A percentile compares a stretch with the other conserved stretches of the same genome.
Conservation (phyloP, 495 filamentous ascomycete species). For the Podospora pseudocomata region DNA sequence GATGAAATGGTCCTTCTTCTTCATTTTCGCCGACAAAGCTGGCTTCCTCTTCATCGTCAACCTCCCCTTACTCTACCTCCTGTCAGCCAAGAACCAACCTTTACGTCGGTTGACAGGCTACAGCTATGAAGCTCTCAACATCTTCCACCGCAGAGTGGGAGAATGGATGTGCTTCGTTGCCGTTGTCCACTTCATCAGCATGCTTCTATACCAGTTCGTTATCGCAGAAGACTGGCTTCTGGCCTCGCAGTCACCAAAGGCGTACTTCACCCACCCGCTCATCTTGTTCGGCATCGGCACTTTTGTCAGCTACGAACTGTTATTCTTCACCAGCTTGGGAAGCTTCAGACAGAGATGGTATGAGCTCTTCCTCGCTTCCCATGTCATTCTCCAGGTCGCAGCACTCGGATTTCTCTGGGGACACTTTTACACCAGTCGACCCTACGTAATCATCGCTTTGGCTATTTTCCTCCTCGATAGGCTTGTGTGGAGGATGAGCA, state of each 20-base stretch:
- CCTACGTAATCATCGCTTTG: conserved; percentile 23
- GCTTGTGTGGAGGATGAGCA: conserved; percentile 49
- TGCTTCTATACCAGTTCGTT: conserved; percentile 43
- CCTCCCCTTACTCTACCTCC: conserved; percentile 57
- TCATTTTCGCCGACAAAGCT: conserved; percentile 54
- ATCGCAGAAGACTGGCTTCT: conserved; percentile 26
- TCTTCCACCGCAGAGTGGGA: conserved; percentile 48
- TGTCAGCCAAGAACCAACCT: conserved; percentile 62
- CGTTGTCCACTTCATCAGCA: conserved; percentile 37
- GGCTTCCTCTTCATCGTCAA: conserved; percentile 54
- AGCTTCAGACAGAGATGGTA: conserved; percentile 31
- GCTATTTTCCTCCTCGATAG: conserved; percentile 57
- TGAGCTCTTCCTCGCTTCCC: conserved; percentile 32
- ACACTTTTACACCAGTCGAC: conserved; percentile 41
- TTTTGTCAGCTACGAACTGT: conserved; percentile 55
- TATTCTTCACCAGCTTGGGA: conserved; percentile 44
- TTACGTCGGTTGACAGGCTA: conserved; percentile 55
- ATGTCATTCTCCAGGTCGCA: conserved; percentile 51
- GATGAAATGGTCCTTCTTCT: conserved; percentile 43
- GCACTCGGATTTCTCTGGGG: conserved; percentile 54
- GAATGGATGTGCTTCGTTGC: conserved; percentile 34
- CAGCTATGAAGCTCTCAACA: conserved; percentile 62
- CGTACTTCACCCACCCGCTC: conserved; percentile 33
- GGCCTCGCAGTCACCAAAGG: conserved; percentile 13
- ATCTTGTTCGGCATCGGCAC: conserved; percentile 37